Percentiles rank a stretch among this genome's conserved stretches.
Conservation (phyloP, 129 eudicot species). For the Solidago caesia region DNA sequence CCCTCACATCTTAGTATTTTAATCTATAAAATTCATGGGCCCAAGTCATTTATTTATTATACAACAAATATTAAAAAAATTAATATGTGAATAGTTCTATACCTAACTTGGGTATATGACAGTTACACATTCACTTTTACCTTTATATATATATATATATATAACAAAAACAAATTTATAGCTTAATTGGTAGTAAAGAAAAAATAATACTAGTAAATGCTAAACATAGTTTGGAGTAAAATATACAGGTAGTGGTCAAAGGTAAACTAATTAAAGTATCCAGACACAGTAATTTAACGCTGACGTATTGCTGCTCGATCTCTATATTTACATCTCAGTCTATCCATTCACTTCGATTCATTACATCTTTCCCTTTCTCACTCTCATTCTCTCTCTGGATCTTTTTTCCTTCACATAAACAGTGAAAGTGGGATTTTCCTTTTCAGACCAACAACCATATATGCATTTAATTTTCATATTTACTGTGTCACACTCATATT, state of each 20-base stretch:
- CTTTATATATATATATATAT: too few species aligned
- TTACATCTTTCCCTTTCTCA: not conserved
- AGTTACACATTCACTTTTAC: too few species aligned
- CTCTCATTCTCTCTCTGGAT: constrained; percentile 3
- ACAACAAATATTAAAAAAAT: too few species aligned
- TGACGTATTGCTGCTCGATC: constrained; percentile 28
- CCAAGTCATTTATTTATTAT: too few species aligned
- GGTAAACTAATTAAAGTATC: constrained; percentile 10
- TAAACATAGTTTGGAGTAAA: constrained; percentile 12
- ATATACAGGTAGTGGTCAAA: constrained; percentile 11
- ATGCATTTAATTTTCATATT: not conserved
- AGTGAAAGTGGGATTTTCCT: constrained; percentile 26
- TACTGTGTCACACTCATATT: not conserved
- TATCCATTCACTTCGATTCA: not conserved
- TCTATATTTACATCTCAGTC: not conserved
- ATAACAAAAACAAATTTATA: too few species aligned
- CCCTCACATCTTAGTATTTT: too few species aligned
- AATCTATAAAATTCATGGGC: too few species aligned
- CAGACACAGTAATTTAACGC: constrained; percentile 15
- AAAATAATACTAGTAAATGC: not conserved
- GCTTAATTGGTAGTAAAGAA: not conserved
- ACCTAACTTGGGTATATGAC: too few species aligned
- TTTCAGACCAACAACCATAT: constrained; percentile 24
- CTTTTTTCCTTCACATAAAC: not conserved
- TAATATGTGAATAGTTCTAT: too few species aligned